Evolutionary conservation across 2,329 filamentous ascomycete genomes (phyloP), one percentile per base, ranked within the genome.

Genomic region (Colletotrichum salicis): DNA sequence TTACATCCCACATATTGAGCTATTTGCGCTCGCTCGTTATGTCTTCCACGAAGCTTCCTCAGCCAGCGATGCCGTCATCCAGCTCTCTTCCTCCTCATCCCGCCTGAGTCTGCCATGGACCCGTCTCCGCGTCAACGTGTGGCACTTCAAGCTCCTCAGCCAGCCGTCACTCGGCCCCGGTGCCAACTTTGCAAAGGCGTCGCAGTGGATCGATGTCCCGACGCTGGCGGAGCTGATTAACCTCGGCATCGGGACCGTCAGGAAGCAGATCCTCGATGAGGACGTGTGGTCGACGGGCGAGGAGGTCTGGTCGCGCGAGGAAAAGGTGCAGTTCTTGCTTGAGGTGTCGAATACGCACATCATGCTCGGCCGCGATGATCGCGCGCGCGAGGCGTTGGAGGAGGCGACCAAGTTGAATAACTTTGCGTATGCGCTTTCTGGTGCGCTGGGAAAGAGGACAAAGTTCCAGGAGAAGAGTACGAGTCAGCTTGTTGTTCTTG

Each of bases 401-500:
- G 84, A 89, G 68, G 95, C 95, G 0, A 88, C 91, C 0, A 82
- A 84, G 56, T 82, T 89, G 45, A 92, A 91, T n/a, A 88, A 89
- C 0, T 94, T 99, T 70, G 86, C 90, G 22, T 98, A 97, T 81
- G 92, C 91, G 0, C 81, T 99, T 67, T 97, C 94, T 0, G 96
- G 96, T 48, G 90, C 94, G 27, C 82, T 99, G 75, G 96, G 96
- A 19, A 98, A 95, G 82, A 86, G 93, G 72, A 97, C 94, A 1
- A 92, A 89, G 75, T 97, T 91, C 69, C 94, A 97, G 80, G 88
- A 94, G 77, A 93, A 90, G 72, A 92, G 91, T 76, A 91, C 91
- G 73, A 97, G 94, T 76, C 96, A 99, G 80, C 86, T 99, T 33
- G 93, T 99, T 1, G 94, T 99, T 2, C 84, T 98, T 35, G 96